Percentiles rank a stretch among this genome's conserved stretches.
These are phyloP conservation scores for Stromatinia cepivora DNA, from an alignment of 2,329 filamentous ascomycete species.

Conservation along the genomic window DNA sequence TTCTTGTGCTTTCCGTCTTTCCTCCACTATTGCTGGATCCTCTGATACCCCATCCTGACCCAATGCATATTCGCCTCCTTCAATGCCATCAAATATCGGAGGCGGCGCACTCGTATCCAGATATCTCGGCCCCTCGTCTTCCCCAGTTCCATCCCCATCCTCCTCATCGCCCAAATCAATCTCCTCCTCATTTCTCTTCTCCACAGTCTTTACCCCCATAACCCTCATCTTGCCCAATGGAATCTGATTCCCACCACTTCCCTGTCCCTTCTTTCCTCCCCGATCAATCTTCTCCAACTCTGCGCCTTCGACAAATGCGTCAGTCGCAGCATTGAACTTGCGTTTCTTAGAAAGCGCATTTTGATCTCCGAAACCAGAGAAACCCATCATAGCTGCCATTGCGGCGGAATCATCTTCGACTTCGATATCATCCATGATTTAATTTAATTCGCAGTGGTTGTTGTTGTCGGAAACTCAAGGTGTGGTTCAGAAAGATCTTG, in stretches of 20 bases:
- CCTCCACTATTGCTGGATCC: slow-evolving; percentile 24
- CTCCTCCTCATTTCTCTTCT: slow-evolving; percentile 30
- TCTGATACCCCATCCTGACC: slow-evolving; percentile 17
- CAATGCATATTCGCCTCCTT: slow-evolving; percentile 3
- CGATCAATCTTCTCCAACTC: slow-evolving; percentile 38
- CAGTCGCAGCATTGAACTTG: slow-evolving; percentile 60
- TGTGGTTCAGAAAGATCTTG: not conserved
- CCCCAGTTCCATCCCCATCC: slow-evolving; percentile 18
- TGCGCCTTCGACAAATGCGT: slow-evolving; percentile 49
- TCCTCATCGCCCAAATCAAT: slow-evolving; percentile 34
- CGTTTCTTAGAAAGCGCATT: slow-evolving; percentile 60
- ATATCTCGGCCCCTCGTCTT: slow-evolving; percentile 29
- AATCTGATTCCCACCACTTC: slow-evolving; percentile 39
- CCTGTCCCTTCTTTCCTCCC: slow-evolving; percentile 40
- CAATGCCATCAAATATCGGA: slow-evolving; percentile 39
- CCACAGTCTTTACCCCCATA: slow-evolving; percentile 28
- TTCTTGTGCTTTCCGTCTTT: slow-evolving; percentile 33
- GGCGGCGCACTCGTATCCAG: slow-evolving; percentile 35
- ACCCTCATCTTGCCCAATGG: slow-evolving; percentile 38
- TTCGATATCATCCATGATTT: slow-evolving; percentile 6
- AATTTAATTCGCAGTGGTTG: not conserved
- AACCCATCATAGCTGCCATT: slow-evolving; percentile 65
- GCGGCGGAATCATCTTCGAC: slow-evolving; percentile 29
- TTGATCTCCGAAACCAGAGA: slow-evolving; percentile 66
- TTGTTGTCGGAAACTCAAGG: not conserved